Evolutionary conservation across 768 basidiomycete genomes (phyloP).

Genomic region (Tricholoma flavovirens): DNA sequence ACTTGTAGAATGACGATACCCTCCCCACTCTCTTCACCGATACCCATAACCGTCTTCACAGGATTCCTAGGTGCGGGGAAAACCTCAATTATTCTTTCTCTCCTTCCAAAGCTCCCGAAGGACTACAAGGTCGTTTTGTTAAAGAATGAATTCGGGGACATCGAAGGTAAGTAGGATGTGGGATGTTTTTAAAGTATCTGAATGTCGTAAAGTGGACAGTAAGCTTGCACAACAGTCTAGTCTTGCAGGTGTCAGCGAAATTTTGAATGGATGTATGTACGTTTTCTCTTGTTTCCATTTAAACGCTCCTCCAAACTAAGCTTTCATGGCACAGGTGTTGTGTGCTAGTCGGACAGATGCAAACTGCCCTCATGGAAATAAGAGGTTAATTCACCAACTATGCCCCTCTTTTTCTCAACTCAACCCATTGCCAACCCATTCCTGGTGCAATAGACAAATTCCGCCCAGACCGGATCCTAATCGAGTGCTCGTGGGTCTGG

Average conservation of each 20-base stretch:
- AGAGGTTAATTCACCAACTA: slow-evolving; percentile 40
- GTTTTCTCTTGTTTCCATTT: slow-evolving; percentile 18
- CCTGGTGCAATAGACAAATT: slow-evolving; percentile 54
- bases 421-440: background rate
- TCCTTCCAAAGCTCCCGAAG: slow-evolving; percentile 75
- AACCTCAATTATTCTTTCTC: slow-evolving; percentile 74
- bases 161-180: slow-evolving; percentile 53
- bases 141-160: slow-evolving; percentile 96
- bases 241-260: slow-evolving; percentile 85
- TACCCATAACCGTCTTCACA: slow-evolving; percentile 94
- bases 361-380: slow-evolving; percentile 85
- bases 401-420: background rate
- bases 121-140: slow-evolving; percentile 87
- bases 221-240: slow-evolving; percentile 82
- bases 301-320: background rate
- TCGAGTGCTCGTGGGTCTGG: slow-evolving; percentile 81
- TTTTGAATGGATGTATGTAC: slow-evolving; percentile 94
- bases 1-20: slow-evolving; percentile 3
- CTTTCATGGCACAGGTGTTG: slow-evolving; percentile 59
- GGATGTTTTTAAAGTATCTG: background rate
- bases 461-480: slow-evolving; percentile 85
- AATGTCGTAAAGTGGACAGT: slow-evolving; percentile 63
- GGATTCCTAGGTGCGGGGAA: slow-evolving; percentile 86
- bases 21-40: slow-evolving; percentile 35
- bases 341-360: slow-evolving; percentile 92